These are phyloP conservation scores for Coemansia sp. DNA, from an alignment of 192 early-diverging fungal genomes.

Conservation along the genomic window DNA sequence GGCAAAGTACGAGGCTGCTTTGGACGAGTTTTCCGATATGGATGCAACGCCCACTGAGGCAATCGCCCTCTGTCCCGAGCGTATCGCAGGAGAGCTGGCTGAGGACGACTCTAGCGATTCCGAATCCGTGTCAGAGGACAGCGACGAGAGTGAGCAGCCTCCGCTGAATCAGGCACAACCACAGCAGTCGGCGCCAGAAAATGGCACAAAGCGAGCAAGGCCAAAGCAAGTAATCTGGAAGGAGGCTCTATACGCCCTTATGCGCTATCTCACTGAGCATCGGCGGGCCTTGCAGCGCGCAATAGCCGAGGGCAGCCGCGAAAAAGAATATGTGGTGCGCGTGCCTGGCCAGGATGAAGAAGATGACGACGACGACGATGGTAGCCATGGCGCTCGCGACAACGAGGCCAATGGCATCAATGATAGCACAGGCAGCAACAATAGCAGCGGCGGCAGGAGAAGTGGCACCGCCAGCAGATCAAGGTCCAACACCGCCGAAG, in stretches of 20 bases:
- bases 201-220: background rate
- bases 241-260: conserved; percentile 58
- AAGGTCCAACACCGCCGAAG: conserved; percentile 15
- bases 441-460: background rate
- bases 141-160: conserved; percentile 13
- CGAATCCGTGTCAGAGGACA: background rate
- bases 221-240: conserved; percentile 36
- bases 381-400: conserved; percentile 18
- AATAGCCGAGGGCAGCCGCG: conserved; percentile 33
- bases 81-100: conserved; percentile 63
- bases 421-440: too few species aligned
- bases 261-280: conserved; percentile 86
- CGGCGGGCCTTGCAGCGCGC: conserved; percentile 69
- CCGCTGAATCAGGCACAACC: conserved; percentile 2
- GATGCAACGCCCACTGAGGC: conserved; percentile 64
- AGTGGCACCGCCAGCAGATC: conserved; percentile 1
- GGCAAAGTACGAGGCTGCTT: conserved; percentile 61
- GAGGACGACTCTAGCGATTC: conserved; percentile 32
- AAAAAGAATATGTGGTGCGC: conserved; percentile 41
- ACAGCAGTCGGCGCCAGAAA: conserved; percentile 1
- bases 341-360: conserved; percentile 35
- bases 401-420: too few species aligned
- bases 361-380: conserved; percentile 39
- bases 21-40: conserved; percentile 65
- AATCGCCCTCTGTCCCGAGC: conserved; percentile 65